Percentiles rank a stretch among this genome's conserved stretches.
Evolutionary conservation across 176 grass and related monocot species (phyloP).

Genomic region (Stipa capillata): DNA sequence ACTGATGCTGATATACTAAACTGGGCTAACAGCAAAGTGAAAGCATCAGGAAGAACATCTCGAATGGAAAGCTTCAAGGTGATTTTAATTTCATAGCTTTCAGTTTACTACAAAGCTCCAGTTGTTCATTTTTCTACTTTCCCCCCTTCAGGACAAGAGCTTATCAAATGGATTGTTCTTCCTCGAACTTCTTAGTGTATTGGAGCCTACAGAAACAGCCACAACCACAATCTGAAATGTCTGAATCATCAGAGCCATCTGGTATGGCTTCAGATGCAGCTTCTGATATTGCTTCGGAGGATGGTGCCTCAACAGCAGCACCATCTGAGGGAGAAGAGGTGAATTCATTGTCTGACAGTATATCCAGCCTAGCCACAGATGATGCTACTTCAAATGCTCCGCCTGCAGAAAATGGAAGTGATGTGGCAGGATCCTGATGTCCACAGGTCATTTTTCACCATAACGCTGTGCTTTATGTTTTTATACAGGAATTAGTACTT

Average conservation of each 20-base stretch:
- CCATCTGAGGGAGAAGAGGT: too few relatives aligned
- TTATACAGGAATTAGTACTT: slow-evolving; percentile 13
- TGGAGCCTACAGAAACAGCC: slow-evolving; percentile 71
- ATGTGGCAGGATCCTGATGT: slow-evolving; percentile 19
- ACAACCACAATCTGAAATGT: slow-evolving; percentile 28
- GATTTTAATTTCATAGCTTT: background rate
- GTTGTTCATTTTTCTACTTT: slow-evolving; percentile 19
- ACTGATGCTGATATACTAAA: slow-evolving; percentile 79
- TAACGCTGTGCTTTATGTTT: slow-evolving; percentile 1
- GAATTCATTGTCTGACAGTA: too few relatives aligned
- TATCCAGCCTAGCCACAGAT: too few relatives aligned
- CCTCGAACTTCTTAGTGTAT: slow-evolving; percentile 87
- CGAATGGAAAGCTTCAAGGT: slow-evolving; percentile 84
- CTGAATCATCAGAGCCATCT: slow-evolving; percentile 39
- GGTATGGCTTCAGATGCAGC: slow-evolving; percentile 46
- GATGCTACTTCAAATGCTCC: too few relatives aligned
- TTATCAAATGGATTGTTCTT: slow-evolving; percentile 80
- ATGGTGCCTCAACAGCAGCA: too few relatives aligned
- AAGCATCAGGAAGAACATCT: too few relatives aligned
- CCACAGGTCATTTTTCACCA: background rate
- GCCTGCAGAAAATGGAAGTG: slow-evolving; percentile 41
- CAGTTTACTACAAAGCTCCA: background rate
- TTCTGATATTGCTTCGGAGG: slow-evolving; percentile 50
- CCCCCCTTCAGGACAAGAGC: too few relatives aligned
- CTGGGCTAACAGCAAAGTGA: too few relatives aligned